Evolutionary conservation across 768 basidiomycete genomes (phyloP), one percentile per base, ranked within the genome.

Genomic region (Tylopilus plumbeoviolaceoides): DNA sequence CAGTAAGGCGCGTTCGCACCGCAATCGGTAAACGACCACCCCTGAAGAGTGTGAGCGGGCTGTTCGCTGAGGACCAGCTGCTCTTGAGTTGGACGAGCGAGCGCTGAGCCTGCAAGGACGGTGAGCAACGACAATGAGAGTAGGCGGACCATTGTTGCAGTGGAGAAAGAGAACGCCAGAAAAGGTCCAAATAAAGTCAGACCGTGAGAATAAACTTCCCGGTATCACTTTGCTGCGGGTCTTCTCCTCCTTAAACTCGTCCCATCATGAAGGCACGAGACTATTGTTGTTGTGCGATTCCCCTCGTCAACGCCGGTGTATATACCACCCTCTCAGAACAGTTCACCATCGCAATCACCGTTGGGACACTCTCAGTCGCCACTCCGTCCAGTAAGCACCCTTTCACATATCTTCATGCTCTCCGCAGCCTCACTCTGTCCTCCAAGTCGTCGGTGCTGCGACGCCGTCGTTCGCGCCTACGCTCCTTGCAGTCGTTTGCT

Each of bases 231-330:
- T 11, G 2, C 52, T 51, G 47, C 50, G 58, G 57, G 7, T 44
- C 38, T 12, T 45, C 25, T 43, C 38, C 14, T 18, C 46, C 42
- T 36, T 5, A 33, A 33, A 7, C 36, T 28, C 25, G 27, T 25
- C 46, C 27, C 44, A 51, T 30, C 64, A 87, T 89, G 86, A 88
- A 84, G 68, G 72, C 84, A 47, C 81, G 90, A 73, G 85, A 91
- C 45, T 95, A 93, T 65, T 97, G 93, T 64, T 97, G 93, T 69
- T 91, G 89, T 63, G 94, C 94, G 41, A 87, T 98, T 54, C 95
- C 95, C 9, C 72, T 93, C 45, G 76, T 93, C 57, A 95, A 99
- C 73, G 79, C 83, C 55, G 97, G 97, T 30, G 89, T 98, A 48
- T 98, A 97, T 61, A 69, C 81, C 18, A 80, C 87, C 27, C 69